Base-by-base conservation (phyloP, 1,139 yeast species). In the Kurtzmaniella quercitrusa region DNA sequence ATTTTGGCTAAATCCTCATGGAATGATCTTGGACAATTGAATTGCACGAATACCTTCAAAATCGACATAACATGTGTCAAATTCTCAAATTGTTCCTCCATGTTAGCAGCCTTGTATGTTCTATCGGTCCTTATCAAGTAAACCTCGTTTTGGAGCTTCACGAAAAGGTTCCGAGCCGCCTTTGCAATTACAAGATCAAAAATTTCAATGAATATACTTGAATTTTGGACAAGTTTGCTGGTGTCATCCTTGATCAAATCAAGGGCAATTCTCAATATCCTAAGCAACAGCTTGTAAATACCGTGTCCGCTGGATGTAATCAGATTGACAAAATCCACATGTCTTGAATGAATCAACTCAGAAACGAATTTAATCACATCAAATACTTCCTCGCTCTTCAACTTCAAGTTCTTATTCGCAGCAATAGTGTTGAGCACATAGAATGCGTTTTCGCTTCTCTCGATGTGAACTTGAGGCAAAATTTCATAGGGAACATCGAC, bases 371-470 rank as follows among this genome's bases (percentile, higher is more conserved):
- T 66, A 16, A 78, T 56, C 10, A 77, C 62, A 16, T 70, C 65
- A 47, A 75, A 65, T 0, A 72, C 55, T 17, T 57, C 51, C 5
- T 55, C 56, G 3, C 60, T 56, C 27, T 62, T 55, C 4, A 62
- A 59, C 23, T 68, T 62, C 12, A 70, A 57, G 15, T 52, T 47
- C 11, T 47, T 37, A 41, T 54, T 53, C 44, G 58, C 54, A 42
- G 78, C 71, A 27, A 78, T 57, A 2, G 77, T 65, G 56, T 79
- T 79, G 38, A 77, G 63, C 38, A 88, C 70, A 55, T 77, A 82
- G 56, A 89, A 89, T 1, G 88, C 77, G 46, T 87, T 63, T 52
- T 87, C 91, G 38, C 82, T 68, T 41, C 95, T 74, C 43, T 79
- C 87, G 43, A 75, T 72, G 52, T 74, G 81, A 1, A 85, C 68